Conservation (phyloP, 1,284 basidiomycete species). For the Cystobasidium pallidum region DNA sequence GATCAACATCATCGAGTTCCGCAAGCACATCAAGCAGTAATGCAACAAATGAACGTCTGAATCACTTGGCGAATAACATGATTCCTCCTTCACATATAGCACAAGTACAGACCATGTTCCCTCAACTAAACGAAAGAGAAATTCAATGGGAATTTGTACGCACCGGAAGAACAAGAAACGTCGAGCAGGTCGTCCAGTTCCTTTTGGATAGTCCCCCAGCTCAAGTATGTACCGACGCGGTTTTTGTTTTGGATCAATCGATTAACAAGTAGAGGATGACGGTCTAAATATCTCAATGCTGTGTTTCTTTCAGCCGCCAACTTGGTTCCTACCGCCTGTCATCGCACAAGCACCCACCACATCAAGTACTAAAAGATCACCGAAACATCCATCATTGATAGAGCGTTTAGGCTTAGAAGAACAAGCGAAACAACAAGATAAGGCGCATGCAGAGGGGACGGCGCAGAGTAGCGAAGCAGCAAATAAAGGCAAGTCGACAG, state of each 20-base stretch:
- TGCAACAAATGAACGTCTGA: slow-evolving; percentile 23
- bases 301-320: slow-evolving; percentile 20
- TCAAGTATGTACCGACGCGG: neutral
- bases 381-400: slow-evolving; percentile 34
- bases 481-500: slow-evolving; percentile 36
- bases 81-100: slow-evolving; percentile 21
- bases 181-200: slow-evolving; percentile 39
- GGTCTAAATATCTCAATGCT: neutral
- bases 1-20: slow-evolving; percentile 11
- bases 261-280: no score
- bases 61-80: slow-evolving; percentile 11
- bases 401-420: slow-evolving; percentile 32
- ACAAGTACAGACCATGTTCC: slow-evolving; percentile 40
- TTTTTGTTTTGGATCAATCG: no score
- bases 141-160: slow-evolving; percentile 40
- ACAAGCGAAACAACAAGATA: slow-evolving; percentile 30
- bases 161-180: slow-evolving; percentile 25
- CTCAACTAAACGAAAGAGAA: slow-evolving; percentile 28
- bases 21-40: neutral
- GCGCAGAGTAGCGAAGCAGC: neutral
- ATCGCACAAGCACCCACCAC: slow-evolving; percentile 4
- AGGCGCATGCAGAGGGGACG: neutral
- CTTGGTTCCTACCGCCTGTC: slow-evolving; percentile 31
- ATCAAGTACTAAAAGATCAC: slow-evolving; percentile 1
- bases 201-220: slow-evolving; percentile 13